Evolutionary conservation across 2,329 filamentous ascomycete genomes (phyloP), one percentile per base, ranked within the genome.

Genomic region (Fusarium virguliforme): DNA sequence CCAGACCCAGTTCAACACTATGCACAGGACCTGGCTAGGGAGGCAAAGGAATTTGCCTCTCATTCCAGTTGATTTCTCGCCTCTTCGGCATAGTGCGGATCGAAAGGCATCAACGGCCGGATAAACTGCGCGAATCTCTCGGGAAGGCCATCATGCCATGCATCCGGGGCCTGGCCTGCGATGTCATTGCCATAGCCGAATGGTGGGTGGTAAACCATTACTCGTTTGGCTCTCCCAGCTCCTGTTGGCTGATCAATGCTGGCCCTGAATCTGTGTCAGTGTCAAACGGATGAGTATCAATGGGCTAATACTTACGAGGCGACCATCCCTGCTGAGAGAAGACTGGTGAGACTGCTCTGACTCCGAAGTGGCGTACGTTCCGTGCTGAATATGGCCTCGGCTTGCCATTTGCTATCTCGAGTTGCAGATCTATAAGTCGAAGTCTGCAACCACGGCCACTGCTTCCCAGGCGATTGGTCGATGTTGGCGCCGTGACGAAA

Each of bases 101-200:
- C 60, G 22, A 30, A 56, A 12, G 48, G 60, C 48, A 62, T 46
- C 13, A 62, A 37, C 9, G 60, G 60, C 24, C 60, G 28, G 10
- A 62, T 56, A 56, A 62, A 56, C 37, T 62, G 60, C 8, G 6
- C 51, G 13, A 62, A 62, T 38, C 50, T 56, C 12, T 62, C 60
- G 8, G 40, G 40, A 38, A 62, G 37, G 13, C 60, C 51, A 32
- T 48, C 48, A 48, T 62, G 48, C 60, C 60, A 62, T 10, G 24
- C 38, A 46, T 62, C 60, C 7, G 56, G 12, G 4, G 8, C 38
- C 32, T 62, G 51, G 30, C 40, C 51, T 0, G 30, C 22, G 18
- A 62, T 48, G n/a, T 62, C 51, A 55, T 62, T 56, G 22, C 60
- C 51, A 38, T 62, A 56, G n/a, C 50, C 38, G 10, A 34, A 6